Evolutionary conservation across 345 rosid genomes (phyloP).

Genomic region (Cardamine chenopodiifolia): DNA sequence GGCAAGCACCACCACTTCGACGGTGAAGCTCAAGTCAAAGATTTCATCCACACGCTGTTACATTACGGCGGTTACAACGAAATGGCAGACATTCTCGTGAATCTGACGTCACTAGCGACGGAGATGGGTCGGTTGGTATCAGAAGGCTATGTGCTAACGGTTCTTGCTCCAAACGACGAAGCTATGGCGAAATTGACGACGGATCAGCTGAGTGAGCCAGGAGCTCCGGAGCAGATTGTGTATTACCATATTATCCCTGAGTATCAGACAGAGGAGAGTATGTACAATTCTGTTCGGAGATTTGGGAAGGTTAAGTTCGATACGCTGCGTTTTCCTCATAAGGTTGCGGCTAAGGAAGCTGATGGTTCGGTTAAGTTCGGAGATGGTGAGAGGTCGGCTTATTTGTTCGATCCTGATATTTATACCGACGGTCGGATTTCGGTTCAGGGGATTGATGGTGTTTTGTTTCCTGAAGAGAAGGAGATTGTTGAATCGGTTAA

Average conservation of each 20-base stretch:
- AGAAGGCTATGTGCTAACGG: slow-evolving; percentile 73
- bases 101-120: slow-evolving; percentile 68
- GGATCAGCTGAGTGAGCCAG: slow-evolving; percentile 80
- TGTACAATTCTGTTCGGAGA: slow-evolving; percentile 77
- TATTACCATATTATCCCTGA: slow-evolving; percentile 74
- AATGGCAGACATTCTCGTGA: slow-evolving; percentile 75
- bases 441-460: slow-evolving; percentile 79
- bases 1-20: slow-evolving; percentile 68
- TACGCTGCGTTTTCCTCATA: slow-evolving; percentile 71
- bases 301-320: slow-evolving; percentile 68
- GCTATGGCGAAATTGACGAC: slow-evolving; percentile 76
- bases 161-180: slow-evolving; percentile 77
- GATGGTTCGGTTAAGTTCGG: slow-evolving; percentile 97
- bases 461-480: slow-evolving; percentile 58
- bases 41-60: slow-evolving; percentile 64
- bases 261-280: slow-evolving; percentile 83
- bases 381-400: slow-evolving; percentile 66
- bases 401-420: slow-evolving; percentile 90
- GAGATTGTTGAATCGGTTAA: slow-evolving; percentile 38
- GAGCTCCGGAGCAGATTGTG: slow-evolving; percentile 82
- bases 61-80: slow-evolving; percentile 83
- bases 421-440: slow-evolving; percentile 79
- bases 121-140: slow-evolving; percentile 79
- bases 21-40: slow-evolving; percentile 70
- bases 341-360: slow-evolving; percentile 81